A percentile compares a stretch with the other conserved stretches of the same genome.
Conservation (phyloP, 2,329 filamentous ascomycete genomes). For the Arthrobotrys sphaeroides region DNA sequence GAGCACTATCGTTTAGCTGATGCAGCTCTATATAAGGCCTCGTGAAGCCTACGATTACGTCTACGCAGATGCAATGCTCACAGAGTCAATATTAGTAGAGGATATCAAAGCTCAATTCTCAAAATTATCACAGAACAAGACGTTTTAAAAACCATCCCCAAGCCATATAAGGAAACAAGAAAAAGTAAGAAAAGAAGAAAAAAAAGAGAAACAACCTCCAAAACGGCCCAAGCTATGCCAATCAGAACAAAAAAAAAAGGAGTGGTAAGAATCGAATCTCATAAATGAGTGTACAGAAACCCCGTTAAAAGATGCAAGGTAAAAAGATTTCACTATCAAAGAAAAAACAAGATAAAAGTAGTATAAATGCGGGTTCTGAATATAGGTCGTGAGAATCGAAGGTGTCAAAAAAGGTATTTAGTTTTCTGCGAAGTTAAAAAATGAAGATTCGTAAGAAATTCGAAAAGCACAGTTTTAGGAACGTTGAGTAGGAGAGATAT, state of each 20-base stretch:
- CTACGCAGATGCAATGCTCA: neutral
- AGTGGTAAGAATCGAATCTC: conserved; percentile 30
- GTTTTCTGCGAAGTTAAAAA: neutral
- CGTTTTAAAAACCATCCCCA: conserved; percentile 9
- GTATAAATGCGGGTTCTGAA: conserved; percentile 9
- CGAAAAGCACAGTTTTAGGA: conserved; percentile 5
- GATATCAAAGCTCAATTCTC: conserved; percentile 38
- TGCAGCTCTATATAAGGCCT: too few species aligned
- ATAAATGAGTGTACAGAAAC: conserved; percentile 11
- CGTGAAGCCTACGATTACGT: too few species aligned
- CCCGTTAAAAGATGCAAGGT: neutral
- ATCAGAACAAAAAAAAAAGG: conserved; percentile 21
- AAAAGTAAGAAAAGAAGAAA: neutral
- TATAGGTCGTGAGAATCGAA: conserved; percentile 14
- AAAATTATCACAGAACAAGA: conserved; percentile 3
- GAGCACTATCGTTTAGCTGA: too few species aligned
- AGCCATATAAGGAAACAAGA: neutral
- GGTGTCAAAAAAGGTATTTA: neutral
- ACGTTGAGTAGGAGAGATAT: neutral
- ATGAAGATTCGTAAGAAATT: neutral
- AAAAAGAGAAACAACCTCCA: conserved; percentile 6
- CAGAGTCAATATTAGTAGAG: neutral
- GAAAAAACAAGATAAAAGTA: neutral
- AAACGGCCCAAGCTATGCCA: conserved; percentile 26
- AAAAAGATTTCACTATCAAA: neutral